Base-by-base conservation (phyloP, 441 rosid species). In the Corymbia calophylla region DNA sequence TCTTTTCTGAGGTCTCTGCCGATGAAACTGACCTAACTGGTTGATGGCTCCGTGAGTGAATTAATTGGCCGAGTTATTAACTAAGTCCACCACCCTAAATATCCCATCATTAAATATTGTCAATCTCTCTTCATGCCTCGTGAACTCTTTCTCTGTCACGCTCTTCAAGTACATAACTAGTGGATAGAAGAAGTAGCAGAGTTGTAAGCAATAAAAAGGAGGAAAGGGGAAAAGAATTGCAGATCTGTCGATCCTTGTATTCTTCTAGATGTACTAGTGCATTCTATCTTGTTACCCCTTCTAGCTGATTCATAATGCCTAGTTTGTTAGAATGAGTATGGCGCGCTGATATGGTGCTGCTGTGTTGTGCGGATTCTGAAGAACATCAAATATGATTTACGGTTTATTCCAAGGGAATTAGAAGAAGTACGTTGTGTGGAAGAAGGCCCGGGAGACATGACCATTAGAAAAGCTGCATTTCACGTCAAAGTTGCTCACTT, bases 1-100 rank as follows among this genome's bases (percentile, higher is more conserved):
- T 96, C 94, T 96, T 94, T 92, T 92, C 92, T 13, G 95, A 93
- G 19, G 92, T 94, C 93, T 89, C 49, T 39, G 92, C 89, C 10
- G 93, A 92, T 16, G 95, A 93, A 53, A 89, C 89, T 16, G 91
- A 91, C 29, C 89, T 91, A 17, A 64, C 89, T 73, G 85, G 87
- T 56, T 91, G 91, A 91, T 35, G 19, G 84, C 48, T 32, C 17
- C 39, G 21, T 12, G 12, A 58, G 55, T 3, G 25, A n/a, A 56
- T 55, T 23, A 21, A 19, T 73, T 73, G 49, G 82, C 49, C 3
- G 2, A 39, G 88, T 60, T 55, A 47, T 35, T 60, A 56, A 9
- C 53, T 77, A 23, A 23, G 7, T 44, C 84, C 47, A 39, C 51
- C n/a, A 39, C 51, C 84, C n/a, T 77, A 44, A 77, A 12, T 77